phyloP scores from a whole-genome alignment of 208 protist genomes.

The Leptomonas pyrrhocoris region DNA sequence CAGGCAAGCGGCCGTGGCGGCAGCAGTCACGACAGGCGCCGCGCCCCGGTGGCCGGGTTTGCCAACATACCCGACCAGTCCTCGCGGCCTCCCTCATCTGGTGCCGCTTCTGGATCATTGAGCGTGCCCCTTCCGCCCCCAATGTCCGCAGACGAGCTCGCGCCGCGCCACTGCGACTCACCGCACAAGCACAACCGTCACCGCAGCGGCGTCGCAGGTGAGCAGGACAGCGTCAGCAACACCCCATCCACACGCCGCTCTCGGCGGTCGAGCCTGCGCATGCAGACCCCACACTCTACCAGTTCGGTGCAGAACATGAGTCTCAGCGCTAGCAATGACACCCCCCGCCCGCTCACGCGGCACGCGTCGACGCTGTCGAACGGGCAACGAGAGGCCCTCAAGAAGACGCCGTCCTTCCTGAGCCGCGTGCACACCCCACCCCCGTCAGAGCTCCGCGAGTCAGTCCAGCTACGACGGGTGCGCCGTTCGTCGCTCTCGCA shows the following conservation, averaged over 20 bases:
- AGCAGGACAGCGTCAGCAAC: background rate
- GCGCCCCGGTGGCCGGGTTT: slow-evolving; percentile 10
- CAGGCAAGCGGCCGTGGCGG: background rate
- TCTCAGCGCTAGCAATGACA: slow-evolving; percentile 9
- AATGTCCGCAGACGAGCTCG: background rate
- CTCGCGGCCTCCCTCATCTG: background rate
- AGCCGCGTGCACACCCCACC: slow-evolving; percentile 49
- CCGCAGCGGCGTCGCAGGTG: slow-evolving; percentile 4
- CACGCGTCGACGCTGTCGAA: slow-evolving; percentile 42
- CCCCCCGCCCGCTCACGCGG: slow-evolving; percentile 33
- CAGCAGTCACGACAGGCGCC: slow-evolving; percentile 2
- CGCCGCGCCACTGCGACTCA: background rate
- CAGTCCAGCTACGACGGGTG: slow-evolving; percentile 15
- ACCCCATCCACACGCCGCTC: background rate
- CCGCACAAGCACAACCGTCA: background rate
- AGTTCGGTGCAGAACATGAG: slow-evolving; percentile 1
- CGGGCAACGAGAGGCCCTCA: slow-evolving; percentile 39
- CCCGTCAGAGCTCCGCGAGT: slow-evolving; percentile 29
- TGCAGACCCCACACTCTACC: slow-evolving; percentile 1
- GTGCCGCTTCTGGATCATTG: background rate
- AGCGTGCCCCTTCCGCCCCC: slow-evolving; percentile 10
- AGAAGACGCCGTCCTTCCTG: slow-evolving; percentile 36
- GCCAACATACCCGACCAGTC: background rate
- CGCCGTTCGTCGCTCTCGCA: slow-evolving; percentile 10
- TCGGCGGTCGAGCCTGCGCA: slow-evolving; percentile 2